Evolutionary conservation across 148 eudicot genomes (phyloP), one percentile per base, ranked within the genome.

Genomic region (Agrostemma githago): DNA sequence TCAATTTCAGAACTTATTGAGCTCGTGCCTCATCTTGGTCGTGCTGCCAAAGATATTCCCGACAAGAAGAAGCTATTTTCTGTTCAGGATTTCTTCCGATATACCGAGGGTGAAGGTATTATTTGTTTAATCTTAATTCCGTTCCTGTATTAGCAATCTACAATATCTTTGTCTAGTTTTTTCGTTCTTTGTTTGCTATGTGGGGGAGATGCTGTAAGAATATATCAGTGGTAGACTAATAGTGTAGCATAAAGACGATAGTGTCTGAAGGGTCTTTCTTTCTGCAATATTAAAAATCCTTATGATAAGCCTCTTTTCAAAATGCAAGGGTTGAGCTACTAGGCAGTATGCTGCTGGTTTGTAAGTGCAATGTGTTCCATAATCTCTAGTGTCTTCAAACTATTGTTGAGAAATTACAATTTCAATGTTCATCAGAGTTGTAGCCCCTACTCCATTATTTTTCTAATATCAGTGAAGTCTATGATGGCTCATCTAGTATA

Each of bases 51-150:
- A 82, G 94, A 87, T 62, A 79, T 90, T 76, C 99, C 99, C 69
- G 99, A 95, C 80, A 95, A 92, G 86, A 92, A 95, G 87, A 92
- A 95, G 83, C 79, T 95, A 67, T 82, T 95, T 78, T 95, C 97
- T 14, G 99, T 95, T 67, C 99, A 92, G 87, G 98, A 95, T 63
- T 95, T 95, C 65, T 95, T 95, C 88, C 90, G 91, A 88, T 95
- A 95, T 77, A 92, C 98, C 3, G 97, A 95, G 82, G 83, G 96
- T 42, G 98, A 92, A 90, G 98, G 98, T 95, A 83, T 75, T 69
- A 54, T 63, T 58, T n/a, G 26, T 6, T 63, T 6, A 40, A 56
- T 12, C 51, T 17, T 16, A 2, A 66, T 66, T 6, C 6, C 41
- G 34, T 41, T 66, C 9, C 8, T 41, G 21, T 54, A 38, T 21